phyloP scores from a whole-genome alignment of 2,329 filamentous ascomycete species.

The Allantophomopsis lycopodina region DNA sequence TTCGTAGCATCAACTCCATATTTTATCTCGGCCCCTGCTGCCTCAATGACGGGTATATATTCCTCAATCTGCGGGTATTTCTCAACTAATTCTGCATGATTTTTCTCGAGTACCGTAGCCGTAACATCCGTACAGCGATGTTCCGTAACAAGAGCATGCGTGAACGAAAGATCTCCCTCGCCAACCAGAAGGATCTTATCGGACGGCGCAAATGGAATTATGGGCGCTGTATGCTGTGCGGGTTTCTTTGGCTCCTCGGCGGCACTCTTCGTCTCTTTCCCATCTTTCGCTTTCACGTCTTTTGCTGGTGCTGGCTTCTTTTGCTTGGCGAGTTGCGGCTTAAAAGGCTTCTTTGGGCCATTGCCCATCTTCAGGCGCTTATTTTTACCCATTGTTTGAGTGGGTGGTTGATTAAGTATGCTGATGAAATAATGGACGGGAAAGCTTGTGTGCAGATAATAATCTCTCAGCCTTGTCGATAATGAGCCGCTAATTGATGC shows the following conservation, averaged over 20 bases:
- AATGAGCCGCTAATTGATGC: too few species aligned
- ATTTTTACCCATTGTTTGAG: slow-evolving; percentile 13
- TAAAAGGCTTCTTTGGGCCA: slow-evolving; percentile 4
- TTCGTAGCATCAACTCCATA: slow-evolving; percentile 57
- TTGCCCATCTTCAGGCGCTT: slow-evolving; percentile 8
- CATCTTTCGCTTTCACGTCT: neutral
- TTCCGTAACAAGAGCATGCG: slow-evolving; percentile 48
- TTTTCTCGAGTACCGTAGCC: slow-evolving; percentile 54
- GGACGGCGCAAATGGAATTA: slow-evolving; percentile 52
- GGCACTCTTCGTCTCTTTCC: slow-evolving; percentile 6
- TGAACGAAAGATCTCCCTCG: slow-evolving; percentile 72
- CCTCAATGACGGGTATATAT: slow-evolving; percentile 40
- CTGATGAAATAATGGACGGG: neutral
- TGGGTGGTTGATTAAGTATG: neutral
- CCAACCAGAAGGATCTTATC: slow-evolving; percentile 65
- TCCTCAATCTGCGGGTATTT: slow-evolving; percentile 64
- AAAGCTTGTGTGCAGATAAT: too few species aligned
- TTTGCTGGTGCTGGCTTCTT: slow-evolving; percentile 1
- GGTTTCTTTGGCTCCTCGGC: slow-evolving; percentile 4
- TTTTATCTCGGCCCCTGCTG: slow-evolving; percentile 29
- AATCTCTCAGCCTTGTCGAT: too few species aligned
- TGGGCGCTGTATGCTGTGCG: slow-evolving; percentile 26
- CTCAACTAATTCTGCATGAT: slow-evolving; percentile 37
- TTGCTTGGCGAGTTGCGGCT: slow-evolving; percentile 5
- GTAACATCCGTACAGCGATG: slow-evolving; percentile 54